Conservation (phyloP, 441 rosid species). For the Brassica hybrid region DNA sequence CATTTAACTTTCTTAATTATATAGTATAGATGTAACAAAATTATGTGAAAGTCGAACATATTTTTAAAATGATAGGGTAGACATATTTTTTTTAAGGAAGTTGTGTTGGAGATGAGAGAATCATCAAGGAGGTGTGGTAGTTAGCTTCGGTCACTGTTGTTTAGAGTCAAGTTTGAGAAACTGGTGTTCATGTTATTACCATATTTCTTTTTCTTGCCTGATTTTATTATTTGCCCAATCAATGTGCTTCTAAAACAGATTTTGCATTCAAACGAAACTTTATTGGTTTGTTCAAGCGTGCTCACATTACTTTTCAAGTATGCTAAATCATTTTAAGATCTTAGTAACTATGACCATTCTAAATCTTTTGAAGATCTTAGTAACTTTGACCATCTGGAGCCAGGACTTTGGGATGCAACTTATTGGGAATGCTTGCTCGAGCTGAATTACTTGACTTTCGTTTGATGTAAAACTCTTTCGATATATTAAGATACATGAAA, state of each 20-base stretch:
- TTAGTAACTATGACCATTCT: conserved; percentile 10
- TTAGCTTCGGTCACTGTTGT: too few species aligned
- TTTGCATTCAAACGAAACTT: neutral
- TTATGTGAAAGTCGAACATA: too few species aligned
- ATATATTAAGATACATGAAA: conserved; percentile 15
- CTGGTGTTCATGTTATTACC: too few species aligned
- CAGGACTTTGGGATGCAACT: conserved; percentile 33
- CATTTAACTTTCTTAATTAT: too few species aligned
- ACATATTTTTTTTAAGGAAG: too few species aligned
- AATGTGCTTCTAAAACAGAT: conserved; percentile 17
- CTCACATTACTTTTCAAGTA: conserved; percentile 28
- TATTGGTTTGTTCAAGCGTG: conserved; percentile 34
- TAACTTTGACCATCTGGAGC: conserved; percentile 17
- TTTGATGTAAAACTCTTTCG: conserved; percentile 17
- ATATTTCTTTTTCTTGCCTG: conserved; percentile 6
- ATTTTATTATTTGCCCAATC: conserved; percentile 4
- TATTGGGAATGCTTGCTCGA: conserved; percentile 25
- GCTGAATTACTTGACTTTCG: conserved; percentile 22
- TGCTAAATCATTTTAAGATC: too few species aligned
- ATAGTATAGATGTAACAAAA: too few species aligned
- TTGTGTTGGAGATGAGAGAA: too few species aligned
- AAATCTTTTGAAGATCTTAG: conserved; percentile 33
- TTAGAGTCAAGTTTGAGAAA: too few species aligned
- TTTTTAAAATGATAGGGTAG: too few species aligned
- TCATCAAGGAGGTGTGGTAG: too few species aligned